These are phyloP conservation scores for Starmerella ratchasimensis DNA, from an alignment of 805 yeast species.

Conservation along the genomic window DNA sequence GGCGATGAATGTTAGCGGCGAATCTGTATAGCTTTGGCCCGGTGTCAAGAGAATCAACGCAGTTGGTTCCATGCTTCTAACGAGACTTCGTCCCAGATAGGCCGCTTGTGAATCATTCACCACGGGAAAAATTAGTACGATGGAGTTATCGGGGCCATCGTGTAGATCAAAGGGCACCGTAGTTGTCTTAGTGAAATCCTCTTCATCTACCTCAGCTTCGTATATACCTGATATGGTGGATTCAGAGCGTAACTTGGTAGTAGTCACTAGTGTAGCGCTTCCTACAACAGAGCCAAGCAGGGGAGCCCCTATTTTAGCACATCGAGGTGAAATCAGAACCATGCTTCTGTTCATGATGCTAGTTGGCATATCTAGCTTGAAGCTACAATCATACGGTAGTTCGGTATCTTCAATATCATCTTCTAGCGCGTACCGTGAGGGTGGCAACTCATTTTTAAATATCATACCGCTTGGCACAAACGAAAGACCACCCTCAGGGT, in stretches of 20 bases:
- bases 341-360: no score
- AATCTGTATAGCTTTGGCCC: constrained; percentile 15
- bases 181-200: constrained; percentile 1
- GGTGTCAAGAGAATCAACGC: constrained; percentile 14
- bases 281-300: constrained; percentile 4
- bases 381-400: not conserved
- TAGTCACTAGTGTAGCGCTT: not conserved
- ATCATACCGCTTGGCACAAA: no score
- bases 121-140: constrained; percentile 11
- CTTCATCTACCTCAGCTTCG: constrained; percentile 8
- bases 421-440: constrained; percentile 40
- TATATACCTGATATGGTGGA: constrained; percentile 4
- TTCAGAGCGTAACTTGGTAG: not conserved
- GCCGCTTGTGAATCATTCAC: constrained; percentile 14
- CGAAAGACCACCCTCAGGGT: no score
- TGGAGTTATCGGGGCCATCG: constrained; percentile 2
- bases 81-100: constrained; percentile 10
- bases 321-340: constrained; percentile 12
- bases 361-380: no score
- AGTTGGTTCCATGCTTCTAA: constrained; percentile 2
- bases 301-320: constrained; percentile 1
- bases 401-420: constrained; percentile 29
- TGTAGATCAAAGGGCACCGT: not conserved
- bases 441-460: constrained; percentile 30
- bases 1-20: no score